Evolutionary conservation across 2,329 filamentous ascomycete genomes (phyloP), one percentile per base, ranked within the genome.

Genomic region (Paracoccidioides lutzii): DNA sequence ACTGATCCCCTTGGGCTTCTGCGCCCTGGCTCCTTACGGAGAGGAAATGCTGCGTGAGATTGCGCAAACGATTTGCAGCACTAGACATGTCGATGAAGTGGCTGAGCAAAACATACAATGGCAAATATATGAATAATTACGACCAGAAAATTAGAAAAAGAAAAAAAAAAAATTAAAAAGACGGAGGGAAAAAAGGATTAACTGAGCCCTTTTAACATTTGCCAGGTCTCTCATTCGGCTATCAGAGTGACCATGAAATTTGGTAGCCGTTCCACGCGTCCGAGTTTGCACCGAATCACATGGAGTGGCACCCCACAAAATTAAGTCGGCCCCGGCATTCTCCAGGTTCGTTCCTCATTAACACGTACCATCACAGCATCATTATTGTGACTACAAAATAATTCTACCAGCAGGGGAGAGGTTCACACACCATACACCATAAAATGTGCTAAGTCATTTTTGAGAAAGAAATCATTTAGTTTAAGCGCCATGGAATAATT

Each of bases 401-500:
- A n/a, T 15, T n/a, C 5, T n/a, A 44, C 5, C 42, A 5, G 9
- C 30, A 15, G 15, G n/a, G 32, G 42, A 28, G 5, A 53, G 41
- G 40, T 14, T 42, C 48, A 45, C 37, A 55, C 45, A 45, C 22
- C 22, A 22, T 22, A 22, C 22, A 22, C 22, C 8, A 51, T 37
- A 37, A 48, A 33, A 54, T 50, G 50, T n/a, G 14, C 43, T 40
- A 33, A 30, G 38, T 9, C 5, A 54, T 53, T 44, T 33, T 49
- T 59, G 55, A 53, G 41, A 64, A 66, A 64, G 63, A 64, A 65
- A 66, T 69, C 66, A 63, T 69, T 70, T 68, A 66, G 69, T 71
- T 71, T 71, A 71, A 70, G 65, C 69, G 69, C 68, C 66, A 69
- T 68, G 67, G 68, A 63, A 65, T 66, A 68, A 70, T 67, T 67